Conservation (phyloP, 2,329 filamentous ascomycete species). For the Microsporum audouinii region DNA sequence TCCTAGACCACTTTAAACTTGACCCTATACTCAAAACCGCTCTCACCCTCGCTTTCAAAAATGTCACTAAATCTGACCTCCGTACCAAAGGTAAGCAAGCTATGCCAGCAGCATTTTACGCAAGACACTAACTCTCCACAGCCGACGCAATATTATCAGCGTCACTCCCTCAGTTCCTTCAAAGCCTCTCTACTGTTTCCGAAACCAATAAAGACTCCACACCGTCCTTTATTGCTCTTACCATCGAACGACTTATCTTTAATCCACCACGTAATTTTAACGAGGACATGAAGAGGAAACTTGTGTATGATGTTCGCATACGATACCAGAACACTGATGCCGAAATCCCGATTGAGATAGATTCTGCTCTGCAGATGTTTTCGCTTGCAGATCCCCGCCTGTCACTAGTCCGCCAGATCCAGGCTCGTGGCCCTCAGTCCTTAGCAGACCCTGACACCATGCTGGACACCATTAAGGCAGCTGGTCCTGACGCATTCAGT, state of each 20-base stretch:
- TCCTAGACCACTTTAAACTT: constrained; percentile 91
- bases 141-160: constrained; percentile 82
- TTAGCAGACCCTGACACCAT: constrained; percentile 64
- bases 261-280: constrained; percentile 79
- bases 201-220: constrained; percentile 55
- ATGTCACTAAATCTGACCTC: constrained; percentile 66
- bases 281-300: constrained; percentile 57
- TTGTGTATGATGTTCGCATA: constrained; percentile 52
- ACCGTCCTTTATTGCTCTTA: constrained; percentile 60
- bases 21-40: constrained; percentile 80
- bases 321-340: constrained; percentile 50
- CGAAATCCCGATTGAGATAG: constrained; percentile 34
- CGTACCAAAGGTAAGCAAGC: constrained; percentile 65
- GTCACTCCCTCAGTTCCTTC: constrained; percentile 65
- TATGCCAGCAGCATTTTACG: neutral
- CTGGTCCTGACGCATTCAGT: constrained; percentile 53
- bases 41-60: constrained; percentile 78
- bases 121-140: constrained; percentile 28
- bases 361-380: constrained; percentile 36
- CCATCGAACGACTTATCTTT: constrained; percentile 77
- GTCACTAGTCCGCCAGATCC: constrained; percentile 52
- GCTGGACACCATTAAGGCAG: constrained; percentile 46
- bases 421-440: constrained; percentile 60
- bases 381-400: constrained; percentile 32
- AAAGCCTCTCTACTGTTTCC: constrained; percentile 57